phyloP scores from a whole-genome alignment of 2,329 filamentous ascomycete species.

The Ophiostoma australiae region DNA sequence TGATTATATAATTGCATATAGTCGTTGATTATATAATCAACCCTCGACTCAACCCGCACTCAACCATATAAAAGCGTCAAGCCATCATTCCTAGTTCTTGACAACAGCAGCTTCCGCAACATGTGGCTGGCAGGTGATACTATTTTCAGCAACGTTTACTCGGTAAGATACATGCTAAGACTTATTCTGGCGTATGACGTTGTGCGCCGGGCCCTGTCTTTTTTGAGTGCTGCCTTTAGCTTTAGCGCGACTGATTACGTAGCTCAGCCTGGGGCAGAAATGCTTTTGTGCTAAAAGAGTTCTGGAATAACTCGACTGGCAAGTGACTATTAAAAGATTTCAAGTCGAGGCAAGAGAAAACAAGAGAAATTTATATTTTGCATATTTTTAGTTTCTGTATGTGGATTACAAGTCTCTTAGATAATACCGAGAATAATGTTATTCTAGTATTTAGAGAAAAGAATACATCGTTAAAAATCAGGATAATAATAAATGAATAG shows the following conservation, averaged over 20 bases:
- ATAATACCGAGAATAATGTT: too few relatives aligned
- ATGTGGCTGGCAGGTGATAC: neutral
- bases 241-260: slow-evolving; percentile 11
- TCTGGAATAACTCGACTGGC: neutral
- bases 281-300: neutral
- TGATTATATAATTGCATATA: neutral
- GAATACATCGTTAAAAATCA: neutral
- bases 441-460: too few relatives aligned
- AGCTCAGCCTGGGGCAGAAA: neutral
- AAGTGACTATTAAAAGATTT: slow-evolving; percentile 1
- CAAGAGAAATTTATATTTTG: neutral
- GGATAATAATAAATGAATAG: neutral
- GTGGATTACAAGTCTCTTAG: too few relatives aligned
- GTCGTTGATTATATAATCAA: too few relatives aligned
- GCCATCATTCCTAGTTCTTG: neutral
- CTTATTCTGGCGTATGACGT: slow-evolving; percentile 1
- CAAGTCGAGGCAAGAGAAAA: neutral
- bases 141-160: neutral
- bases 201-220: neutral
- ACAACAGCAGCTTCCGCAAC: neutral
- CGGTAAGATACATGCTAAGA: too few relatives aligned
- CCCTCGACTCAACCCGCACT: neutral
- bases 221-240: slow-evolving; percentile 3
- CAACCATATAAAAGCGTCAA: neutral
- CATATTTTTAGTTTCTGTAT: too few relatives aligned